Base-by-base conservation (phyloP, 257 asterid species). In the Nemophila menziesii region DNA sequence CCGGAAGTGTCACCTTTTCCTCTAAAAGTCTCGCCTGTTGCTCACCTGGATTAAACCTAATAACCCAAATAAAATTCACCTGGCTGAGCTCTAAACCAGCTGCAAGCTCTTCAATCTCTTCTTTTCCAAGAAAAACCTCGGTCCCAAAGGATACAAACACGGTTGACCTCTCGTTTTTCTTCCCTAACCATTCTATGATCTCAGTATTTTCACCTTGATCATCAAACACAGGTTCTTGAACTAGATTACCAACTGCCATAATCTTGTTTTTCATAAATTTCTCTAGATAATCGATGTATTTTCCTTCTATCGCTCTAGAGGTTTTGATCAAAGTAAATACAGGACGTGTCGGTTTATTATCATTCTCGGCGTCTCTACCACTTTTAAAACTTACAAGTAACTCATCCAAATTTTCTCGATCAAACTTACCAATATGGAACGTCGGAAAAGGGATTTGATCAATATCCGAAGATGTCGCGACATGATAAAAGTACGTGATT, bases 91-190 rank as follows among this genome's bases (percentile, higher is more conserved):
- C 41, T 5, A 50, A n/a, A 8, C 52, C 52, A 5, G 9, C 2
- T 22, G 41, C 52, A 5, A 22, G 38, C 46, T 23, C 52, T 27
- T 26, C 55, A 3, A 40, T 56, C 16, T 39, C 43, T 42, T 57
- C 46, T 20, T 41, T 42, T 4, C 56, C 40, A 15, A 57, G 57
- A 18, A 57, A 57, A 29, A 27, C 48, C 42, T 57, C 51, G 7
- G 22, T 48, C 43, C 57, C 57, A 22, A 49, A 57, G 8, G 56
- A 57, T 51, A 49, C 41, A 13, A 48, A 42, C 33, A 57, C 63
- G 4, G 42, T 46, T 5, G 63, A 57, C 5, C 21, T n/a, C 20
- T 33, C 13, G 15, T 43, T 39, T 10, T 37, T 49, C 37, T 57
- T 57, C 37, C 27, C 33, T 12, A 48, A 17, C 56, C 63, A 57